A percentile compares a stretch with the other conserved stretches of the same genome.
These are phyloP conservation scores for Aspergillus bridgeri DNA, from an alignment of 495 filamentous ascomycete genomes.

Conservation along the genomic window DNA sequence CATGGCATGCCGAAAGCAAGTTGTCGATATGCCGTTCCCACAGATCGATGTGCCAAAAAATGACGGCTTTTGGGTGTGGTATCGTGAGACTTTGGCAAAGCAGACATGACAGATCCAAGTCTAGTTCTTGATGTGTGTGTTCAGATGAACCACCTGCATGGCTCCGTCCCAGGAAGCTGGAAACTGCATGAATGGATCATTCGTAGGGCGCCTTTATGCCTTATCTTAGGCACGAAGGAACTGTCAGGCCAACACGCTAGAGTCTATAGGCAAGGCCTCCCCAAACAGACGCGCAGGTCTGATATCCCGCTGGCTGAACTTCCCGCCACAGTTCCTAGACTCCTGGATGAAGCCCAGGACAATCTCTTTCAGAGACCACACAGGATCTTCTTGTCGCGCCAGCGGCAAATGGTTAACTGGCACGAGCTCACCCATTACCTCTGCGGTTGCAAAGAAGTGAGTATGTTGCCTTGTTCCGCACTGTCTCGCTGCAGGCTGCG, in stretches of 20 bases:
- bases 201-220: not conserved
- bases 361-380: not conserved
- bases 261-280: not conserved
- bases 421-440: not conserved
- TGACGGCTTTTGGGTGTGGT: too few relatives aligned
- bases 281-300: not conserved
- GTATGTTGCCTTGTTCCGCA: too few relatives aligned
- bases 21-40: too few relatives aligned
- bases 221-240: not conserved
- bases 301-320: not conserved
- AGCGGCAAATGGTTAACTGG: not conserved
- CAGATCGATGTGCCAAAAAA: too few relatives aligned
- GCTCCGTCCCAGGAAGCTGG: not conserved
- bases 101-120: too few relatives aligned
- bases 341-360: not conserved
- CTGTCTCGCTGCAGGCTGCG: too few relatives aligned
- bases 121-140: too few relatives aligned
- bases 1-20: too few relatives aligned
- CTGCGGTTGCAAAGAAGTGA: not conserved
- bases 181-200: not conserved
- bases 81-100: too few relatives aligned
- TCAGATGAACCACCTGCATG: too few relatives aligned
- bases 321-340: not conserved
- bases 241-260: not conserved
- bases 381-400: not conserved